Evolutionary conservation across 2,329 filamentous ascomycete genomes (phyloP), one percentile per base, ranked within the genome.

Genomic region (Simplicillium sp.): DNA sequence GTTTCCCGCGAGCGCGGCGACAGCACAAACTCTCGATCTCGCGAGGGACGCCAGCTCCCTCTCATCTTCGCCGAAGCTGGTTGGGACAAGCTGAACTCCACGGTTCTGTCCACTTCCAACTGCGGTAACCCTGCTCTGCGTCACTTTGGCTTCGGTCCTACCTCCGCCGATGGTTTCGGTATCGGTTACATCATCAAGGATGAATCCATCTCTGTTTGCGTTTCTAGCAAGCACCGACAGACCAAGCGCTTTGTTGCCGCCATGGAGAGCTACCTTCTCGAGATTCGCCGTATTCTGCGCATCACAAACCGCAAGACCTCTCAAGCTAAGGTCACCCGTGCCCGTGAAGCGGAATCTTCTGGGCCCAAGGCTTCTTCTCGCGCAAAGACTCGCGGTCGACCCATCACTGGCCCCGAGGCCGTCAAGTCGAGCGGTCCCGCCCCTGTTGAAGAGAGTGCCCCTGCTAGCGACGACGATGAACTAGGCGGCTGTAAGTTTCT

Each of bases 131-230:
- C 92, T 0, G 87, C 84, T 0, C 78, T 98, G 14, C 81, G 92
- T 2, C 90, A 97, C 53, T 98, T 98, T 54, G 92, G 92, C 3
- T 98, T 98, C 57, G 92, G 92, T 0, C 92, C 92, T 2, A 94
- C 90, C 0, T 90, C 86, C 1, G 90, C 82, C 2, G 88, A 96
- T 49, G 92, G 92, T 0, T 97, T 97, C 56, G 92, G 92, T 25
- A 96, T 98, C 42, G 92, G 92, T 3, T 98, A 98, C 66, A 97
- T 98, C 54, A 96, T 98, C 74, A 98, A 98, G 64, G 87, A 94
- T 50, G 86, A 92, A 39, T 39, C 43, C 29, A 47, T 51, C 29
- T 44, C 42, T 36, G 90, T 98, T 46, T 97, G 92, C 60, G 88
- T 89, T 1, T 85, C 83, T 12, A 92, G 84, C 54, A 96, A 96